Evolutionary conservation across 2,329 filamentous ascomycete species (phyloP).

Genomic region (Diaporthe citri): DNA sequence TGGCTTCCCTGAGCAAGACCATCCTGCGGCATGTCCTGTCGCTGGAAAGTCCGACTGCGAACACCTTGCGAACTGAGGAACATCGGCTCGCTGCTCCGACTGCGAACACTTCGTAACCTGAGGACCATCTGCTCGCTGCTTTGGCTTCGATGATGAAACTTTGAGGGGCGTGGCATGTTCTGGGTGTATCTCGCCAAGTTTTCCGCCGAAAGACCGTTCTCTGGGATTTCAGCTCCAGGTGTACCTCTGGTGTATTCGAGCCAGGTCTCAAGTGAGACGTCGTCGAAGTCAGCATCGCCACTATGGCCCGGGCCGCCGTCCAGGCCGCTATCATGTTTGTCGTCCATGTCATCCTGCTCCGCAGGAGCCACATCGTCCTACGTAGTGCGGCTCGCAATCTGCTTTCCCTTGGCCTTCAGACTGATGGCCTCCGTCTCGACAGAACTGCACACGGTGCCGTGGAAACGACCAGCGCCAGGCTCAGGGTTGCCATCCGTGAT

Average conservation of each 20-base stretch:
- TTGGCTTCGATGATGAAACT: too few relatives aligned
- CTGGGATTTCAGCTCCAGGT: neutral
- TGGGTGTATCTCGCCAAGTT: neutral
- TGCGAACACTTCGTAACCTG: neutral
- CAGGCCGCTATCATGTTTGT: constrained; percentile 10
- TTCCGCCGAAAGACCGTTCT: neutral
- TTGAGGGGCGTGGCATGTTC: neutral
- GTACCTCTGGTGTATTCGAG: neutral
- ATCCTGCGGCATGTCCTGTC: neutral
- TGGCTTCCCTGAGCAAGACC: neutral
- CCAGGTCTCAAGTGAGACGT: neutral
- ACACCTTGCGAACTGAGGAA: neutral
- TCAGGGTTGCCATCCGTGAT: constrained; percentile 50
- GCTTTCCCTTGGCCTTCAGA: constrained; percentile 33
- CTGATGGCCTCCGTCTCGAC: neutral
- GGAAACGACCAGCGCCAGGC: constrained; percentile 57
- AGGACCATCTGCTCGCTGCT: neutral
- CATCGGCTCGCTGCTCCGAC: neutral
- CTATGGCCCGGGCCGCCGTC: constrained; percentile 24
- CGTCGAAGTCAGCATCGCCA: neutral
- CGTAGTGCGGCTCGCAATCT: constrained; percentile 4
- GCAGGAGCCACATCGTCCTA: constrained; percentile 24
- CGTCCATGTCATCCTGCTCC: constrained; percentile 14
- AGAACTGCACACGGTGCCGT: constrained; percentile 48
- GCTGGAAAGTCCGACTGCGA: neutral